Evolutionary conservation across 495 filamentous ascomycete genomes (phyloP), one percentile per base, ranked within the genome.

Genomic region (Copromyces sp.): DNA sequence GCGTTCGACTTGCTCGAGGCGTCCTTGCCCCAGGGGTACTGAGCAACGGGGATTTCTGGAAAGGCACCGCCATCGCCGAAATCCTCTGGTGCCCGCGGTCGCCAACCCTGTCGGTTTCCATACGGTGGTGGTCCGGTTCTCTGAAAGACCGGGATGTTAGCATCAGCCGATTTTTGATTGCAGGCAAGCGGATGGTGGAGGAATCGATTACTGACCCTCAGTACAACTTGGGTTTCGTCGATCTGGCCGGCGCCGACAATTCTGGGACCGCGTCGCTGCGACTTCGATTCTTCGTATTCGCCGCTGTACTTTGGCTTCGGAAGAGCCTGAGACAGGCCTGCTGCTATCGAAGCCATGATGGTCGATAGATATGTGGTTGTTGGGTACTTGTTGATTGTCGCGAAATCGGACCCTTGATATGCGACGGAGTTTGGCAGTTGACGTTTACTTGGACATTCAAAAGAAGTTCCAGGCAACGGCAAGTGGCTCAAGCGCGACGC

Each of bases 31-130:
- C 97, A 90, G 59, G 95, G 95, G 79, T 99, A 99, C 77, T 99
- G 95, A 37, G 95, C 95, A 68, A 98, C 89, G 35, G 91, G 90
- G 61, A 99, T 90, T 80, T 99, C 95, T 41, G 95, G 94, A 81
- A 98, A 99, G 68, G 95, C 94, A 77, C 95, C 95, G 72, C 95
- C 95, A 85, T 98, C 94, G 77, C 92, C 94, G 83, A 93, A 98
- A 82, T 98, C 96, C 81, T 98, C 94, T 73, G 89, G 85, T 12
- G 86, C 87, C 73, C 94, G 89, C 20, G 94, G 94, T 73, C 94
- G 90, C 94, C 94, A 97, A 87, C 91, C 90, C 80, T 90, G 79
- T 73, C 94, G 91, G 75, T 94, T 89, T 41, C 90, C 90, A 78
- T 98, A 97, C 3, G 94, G 88, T 6, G 96, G 94, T 47, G 95